Percentiles rank a stretch among this genome's conserved stretches.
Evolutionary conservation across 1,284 basidiomycete species (phyloP).

Genomic region (Porphyrellus sp.): DNA sequence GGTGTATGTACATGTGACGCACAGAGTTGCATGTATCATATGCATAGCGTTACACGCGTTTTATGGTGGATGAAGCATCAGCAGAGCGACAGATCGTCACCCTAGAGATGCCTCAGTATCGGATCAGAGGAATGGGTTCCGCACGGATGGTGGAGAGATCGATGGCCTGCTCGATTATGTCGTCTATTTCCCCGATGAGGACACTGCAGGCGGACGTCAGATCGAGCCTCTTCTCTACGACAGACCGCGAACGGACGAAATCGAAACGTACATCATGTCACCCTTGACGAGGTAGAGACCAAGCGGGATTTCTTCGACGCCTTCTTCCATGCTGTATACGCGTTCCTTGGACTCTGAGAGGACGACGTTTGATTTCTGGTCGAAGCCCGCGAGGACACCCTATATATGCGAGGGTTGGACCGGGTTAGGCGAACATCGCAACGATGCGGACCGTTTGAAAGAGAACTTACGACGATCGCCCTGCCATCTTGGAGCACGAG

Average conservation of each 20-base stretch:
- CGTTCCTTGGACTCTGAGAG: constrained; percentile 89
- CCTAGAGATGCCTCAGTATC: constrained; percentile 45
- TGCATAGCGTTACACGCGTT: neutral
- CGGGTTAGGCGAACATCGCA: too few relatives aligned
- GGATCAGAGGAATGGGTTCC: constrained; percentile 81
- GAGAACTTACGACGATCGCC: constrained; percentile 65
- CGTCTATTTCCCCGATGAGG: constrained; percentile 89
- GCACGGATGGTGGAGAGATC: constrained; percentile 82
- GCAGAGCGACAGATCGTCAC: neutral
- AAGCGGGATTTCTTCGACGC: constrained; percentile 93
- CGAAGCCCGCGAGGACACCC: constrained; percentile 88
- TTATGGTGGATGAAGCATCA: neutral
- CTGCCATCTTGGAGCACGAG: constrained; percentile 90
- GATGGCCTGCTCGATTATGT: constrained; percentile 74
- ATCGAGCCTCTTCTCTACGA: neutral
- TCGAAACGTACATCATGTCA: constrained; percentile 85
- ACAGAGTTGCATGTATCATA: neutral
- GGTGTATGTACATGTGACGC: neutral
- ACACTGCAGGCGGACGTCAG: constrained; percentile 48
- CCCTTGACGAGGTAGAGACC: constrained; percentile 97
- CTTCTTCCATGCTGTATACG: constrained; percentile 85
- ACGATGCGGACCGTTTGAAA: neutral
- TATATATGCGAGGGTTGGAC: constrained; percentile 32
- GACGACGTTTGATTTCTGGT: constrained; percentile 92
- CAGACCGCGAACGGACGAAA: neutral